These are phyloP conservation scores for Penicillium dipodomyicola DNA, from an alignment of 495 filamentous ascomycete species.

Conservation along the genomic window DNA sequence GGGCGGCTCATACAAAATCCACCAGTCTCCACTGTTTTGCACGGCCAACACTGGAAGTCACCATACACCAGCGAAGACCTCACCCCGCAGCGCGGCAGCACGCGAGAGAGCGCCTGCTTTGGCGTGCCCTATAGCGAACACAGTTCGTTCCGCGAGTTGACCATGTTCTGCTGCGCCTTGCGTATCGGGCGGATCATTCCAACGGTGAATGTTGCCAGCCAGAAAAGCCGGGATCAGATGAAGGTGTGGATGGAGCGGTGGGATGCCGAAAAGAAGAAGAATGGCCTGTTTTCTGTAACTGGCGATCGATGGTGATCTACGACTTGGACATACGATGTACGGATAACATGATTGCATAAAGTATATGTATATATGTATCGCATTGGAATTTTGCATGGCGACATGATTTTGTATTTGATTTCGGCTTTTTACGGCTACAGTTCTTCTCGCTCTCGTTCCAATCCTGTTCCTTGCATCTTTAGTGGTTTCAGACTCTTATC, in stretches of 20 bases:
- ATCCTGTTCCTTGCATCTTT: slow-evolving; percentile 2
- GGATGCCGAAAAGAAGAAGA: slow-evolving; percentile 78
- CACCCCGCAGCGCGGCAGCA: slow-evolving; percentile 74
- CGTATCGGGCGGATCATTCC: slow-evolving; percentile 86
- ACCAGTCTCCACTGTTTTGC: slow-evolving; percentile 64
- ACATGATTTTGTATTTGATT: neutral
- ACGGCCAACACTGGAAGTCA: slow-evolving; percentile 69
- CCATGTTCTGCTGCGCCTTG: slow-evolving; percentile 86
- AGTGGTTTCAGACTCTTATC: neutral
- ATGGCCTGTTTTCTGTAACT: slow-evolving; percentile 57
- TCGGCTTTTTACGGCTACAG: neutral
- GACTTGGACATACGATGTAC: neutral
- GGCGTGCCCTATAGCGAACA: slow-evolving; percentile 96
- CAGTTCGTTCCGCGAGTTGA: slow-evolving; percentile 88
- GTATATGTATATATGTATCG: neutral
- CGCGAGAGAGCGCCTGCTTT: slow-evolving; percentile 72
- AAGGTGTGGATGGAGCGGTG: slow-evolving; percentile 88
- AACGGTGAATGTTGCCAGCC: slow-evolving; percentile 85
- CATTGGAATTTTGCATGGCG: neutral
- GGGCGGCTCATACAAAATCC: slow-evolving; percentile 63
- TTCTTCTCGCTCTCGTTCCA: neutral
- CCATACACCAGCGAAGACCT: slow-evolving; percentile 64
- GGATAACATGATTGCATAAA: neutral
- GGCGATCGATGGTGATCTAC: slow-evolving; percentile 29
- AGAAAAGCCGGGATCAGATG: slow-evolving; percentile 74